phyloP scores from a whole-genome alignment of 805 yeast species.

The Starmerella powellii region DNA sequence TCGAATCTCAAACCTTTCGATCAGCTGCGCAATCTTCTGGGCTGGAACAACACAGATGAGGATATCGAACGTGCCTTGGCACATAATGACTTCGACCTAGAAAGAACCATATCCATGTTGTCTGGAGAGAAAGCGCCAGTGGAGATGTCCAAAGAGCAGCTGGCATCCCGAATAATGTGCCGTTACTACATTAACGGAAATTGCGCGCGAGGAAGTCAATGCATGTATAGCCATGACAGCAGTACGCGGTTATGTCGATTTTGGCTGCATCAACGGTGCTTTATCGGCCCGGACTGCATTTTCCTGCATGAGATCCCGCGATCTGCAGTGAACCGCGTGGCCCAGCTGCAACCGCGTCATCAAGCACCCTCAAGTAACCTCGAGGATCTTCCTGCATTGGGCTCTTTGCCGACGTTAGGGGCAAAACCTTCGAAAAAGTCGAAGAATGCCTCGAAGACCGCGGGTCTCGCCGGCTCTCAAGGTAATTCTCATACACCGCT shows the following conservation, averaged over 20 bases:
- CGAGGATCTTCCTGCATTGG: not conserved
- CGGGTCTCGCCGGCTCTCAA: too few species aligned
- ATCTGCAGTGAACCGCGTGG: not conserved
- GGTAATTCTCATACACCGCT: too few species aligned
- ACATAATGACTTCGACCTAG: slow-evolving; percentile 31
- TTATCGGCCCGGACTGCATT: slow-evolving; percentile 34
- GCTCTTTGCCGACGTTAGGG: slow-evolving; percentile 17
- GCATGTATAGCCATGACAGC: slow-evolving; percentile 38
- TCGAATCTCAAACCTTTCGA: slow-evolving; percentile 28
- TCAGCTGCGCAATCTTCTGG: slow-evolving; percentile 29
- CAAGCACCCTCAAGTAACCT: not conserved
- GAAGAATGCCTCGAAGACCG: too few species aligned
- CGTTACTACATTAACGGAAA: slow-evolving; percentile 34
- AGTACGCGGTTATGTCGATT: slow-evolving; percentile 35
- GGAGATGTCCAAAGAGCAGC: slow-evolving; percentile 17
- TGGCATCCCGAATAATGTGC: slow-evolving; percentile 30
- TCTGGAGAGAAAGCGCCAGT: slow-evolving; percentile 7
- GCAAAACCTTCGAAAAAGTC: slow-evolving; percentile 2
- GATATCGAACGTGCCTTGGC: slow-evolving; percentile 32
- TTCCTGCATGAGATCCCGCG: slow-evolving; percentile 34
- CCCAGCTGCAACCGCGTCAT: too few species aligned
- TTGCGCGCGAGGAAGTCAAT: slow-evolving; percentile 35
- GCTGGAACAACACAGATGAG: slow-evolving; percentile 26
- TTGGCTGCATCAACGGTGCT: slow-evolving; percentile 37
- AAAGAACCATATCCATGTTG: slow-evolving; percentile 23